These are phyloP conservation scores for Mucor indicus DNA, from an alignment of 371 early-diverging fungal species.

Conservation along the genomic window DNA sequence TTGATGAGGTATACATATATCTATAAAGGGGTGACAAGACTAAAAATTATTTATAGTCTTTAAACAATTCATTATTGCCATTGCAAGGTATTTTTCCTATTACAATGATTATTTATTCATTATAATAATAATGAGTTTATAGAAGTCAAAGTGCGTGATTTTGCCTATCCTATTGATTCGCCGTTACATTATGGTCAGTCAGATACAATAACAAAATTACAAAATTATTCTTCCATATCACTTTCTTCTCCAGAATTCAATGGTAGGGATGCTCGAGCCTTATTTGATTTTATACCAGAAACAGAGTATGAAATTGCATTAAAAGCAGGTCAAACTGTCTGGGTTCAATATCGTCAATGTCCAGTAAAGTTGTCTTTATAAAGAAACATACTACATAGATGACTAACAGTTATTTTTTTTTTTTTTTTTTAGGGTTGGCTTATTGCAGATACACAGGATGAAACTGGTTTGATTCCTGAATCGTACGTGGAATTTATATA, in stretches of 20 bases:
- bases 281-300: constrained; percentile 77
- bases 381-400: no score
- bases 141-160: constrained; percentile 63
- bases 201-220: no score
- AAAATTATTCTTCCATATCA: constrained; percentile 19
- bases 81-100: no score
- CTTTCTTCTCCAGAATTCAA: constrained; percentile 35
- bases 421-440: constrained; percentile 73
- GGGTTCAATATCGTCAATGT: constrained; percentile 66
- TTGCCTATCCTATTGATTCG: constrained; percentile 62
- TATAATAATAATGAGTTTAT: no score
- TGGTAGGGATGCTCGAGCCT: constrained; percentile 55
- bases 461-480: constrained; percentile 71
- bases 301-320: constrained; percentile 68
- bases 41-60: no score
- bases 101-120: no score
- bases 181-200: constrained; percentile 59
- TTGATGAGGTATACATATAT: no score
- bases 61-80: no score
- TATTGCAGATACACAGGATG: constrained; percentile 59
- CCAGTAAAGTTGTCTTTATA: no score
- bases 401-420: no score
- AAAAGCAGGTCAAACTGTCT: constrained; percentile 58
- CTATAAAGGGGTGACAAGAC: no score
- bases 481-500: constrained; percentile 63